Evolutionary conservation across 805 yeast genomes (phyloP).

Genomic region (Candida khao-thaluensis): DNA sequence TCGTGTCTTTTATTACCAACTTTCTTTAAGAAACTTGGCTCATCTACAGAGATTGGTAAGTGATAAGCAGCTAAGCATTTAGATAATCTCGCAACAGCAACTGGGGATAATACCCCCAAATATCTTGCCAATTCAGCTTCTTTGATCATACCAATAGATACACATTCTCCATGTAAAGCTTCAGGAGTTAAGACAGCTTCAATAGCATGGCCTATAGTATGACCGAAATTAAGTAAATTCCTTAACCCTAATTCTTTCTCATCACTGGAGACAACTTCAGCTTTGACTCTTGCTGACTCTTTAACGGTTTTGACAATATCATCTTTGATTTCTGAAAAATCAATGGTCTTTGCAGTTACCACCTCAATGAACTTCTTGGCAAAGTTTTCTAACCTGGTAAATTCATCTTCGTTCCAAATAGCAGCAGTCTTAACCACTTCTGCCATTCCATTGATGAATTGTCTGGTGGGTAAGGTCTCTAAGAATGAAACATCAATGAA

Average conservation of each 20-base stretch:
- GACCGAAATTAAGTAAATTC: conserved; percentile 92
- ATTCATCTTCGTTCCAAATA: conserved; percentile 91
- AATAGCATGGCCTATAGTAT: conserved; percentile 95
- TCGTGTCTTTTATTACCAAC: conserved; percentile 60
- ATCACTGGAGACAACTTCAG: conserved; percentile 88
- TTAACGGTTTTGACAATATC: conserved; percentile 76
- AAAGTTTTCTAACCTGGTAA: conserved; percentile 76
- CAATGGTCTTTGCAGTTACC: conserved; percentile 43
- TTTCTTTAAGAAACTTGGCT: conserved; percentile 60
- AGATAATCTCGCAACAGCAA: conserved; percentile 86
- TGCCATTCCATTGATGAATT: conserved; percentile 97
- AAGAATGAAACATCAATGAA: conserved; percentile 86
- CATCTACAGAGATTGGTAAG: conserved; percentile 76
- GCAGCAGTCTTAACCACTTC: conserved; percentile 98
- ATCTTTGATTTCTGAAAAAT: conserved; percentile 66
- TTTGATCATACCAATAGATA: conserved; percentile 90
- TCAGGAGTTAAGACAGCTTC: conserved; percentile 98
- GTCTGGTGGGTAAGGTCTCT: conserved; percentile 86
- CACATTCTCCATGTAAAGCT: conserved; percentile 97
- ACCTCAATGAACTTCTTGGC: conserved; percentile 69
- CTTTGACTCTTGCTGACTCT: conserved; percentile 87
- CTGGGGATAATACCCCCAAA: conserved; percentile 83
- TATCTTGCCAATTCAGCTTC: conserved; percentile 96
- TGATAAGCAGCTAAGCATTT: conserved; percentile 84
- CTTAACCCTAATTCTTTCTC: conserved; percentile 95